phyloP scores from a whole-genome alignment of 225 moss, liverwort and hornwort species.

The Bryum argenteum region DNA sequence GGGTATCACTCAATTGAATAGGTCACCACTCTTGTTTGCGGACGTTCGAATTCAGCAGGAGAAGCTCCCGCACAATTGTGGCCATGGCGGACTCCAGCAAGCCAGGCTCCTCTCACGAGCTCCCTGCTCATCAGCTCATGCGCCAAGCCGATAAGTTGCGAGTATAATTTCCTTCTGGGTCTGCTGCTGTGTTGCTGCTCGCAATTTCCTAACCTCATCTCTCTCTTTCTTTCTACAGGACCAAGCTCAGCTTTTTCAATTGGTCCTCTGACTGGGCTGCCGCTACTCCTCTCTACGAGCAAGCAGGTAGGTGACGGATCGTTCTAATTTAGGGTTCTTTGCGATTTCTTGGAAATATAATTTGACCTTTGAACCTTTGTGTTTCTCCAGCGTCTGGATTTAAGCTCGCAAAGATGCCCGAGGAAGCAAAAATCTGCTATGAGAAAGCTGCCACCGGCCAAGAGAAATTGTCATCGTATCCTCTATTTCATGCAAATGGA shows the following conservation, averaged over 20 bases:
- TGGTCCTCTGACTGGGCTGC: slow-evolving; percentile 82
- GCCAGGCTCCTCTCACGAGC: slow-evolving; percentile 15
- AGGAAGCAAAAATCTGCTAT: slow-evolving; percentile 72
- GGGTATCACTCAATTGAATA: too few species aligned
- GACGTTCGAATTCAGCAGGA: background rate
- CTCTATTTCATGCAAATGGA: background rate
- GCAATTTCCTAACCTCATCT: background rate
- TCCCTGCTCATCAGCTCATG: slow-evolving; percentile 23
- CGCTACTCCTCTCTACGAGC: slow-evolving; percentile 90
- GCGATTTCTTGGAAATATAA: background rate
- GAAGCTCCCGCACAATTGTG: background rate
- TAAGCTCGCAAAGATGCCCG: slow-evolving; percentile 73
- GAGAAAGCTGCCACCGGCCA: slow-evolving; percentile 93
- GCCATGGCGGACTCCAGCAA: slow-evolving; percentile 39
- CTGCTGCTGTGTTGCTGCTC: background rate
- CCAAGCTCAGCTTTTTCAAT: slow-evolving; percentile 67
- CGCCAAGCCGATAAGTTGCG: slow-evolving; percentile 34
- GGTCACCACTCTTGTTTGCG: too few species aligned
- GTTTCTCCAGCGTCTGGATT: slow-evolving; percentile 52
- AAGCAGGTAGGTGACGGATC: slow-evolving; percentile 77
- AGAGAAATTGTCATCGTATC: slow-evolving; percentile 92
- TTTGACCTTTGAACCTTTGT: slow-evolving; percentile 9
- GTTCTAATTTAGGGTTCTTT: background rate
- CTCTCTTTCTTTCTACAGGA: slow-evolving; percentile 36
- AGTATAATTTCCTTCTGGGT: background rate